Base-by-base conservation (phyloP, 306 rosid genomes). In the Pachyrhizus erosus region DNA sequence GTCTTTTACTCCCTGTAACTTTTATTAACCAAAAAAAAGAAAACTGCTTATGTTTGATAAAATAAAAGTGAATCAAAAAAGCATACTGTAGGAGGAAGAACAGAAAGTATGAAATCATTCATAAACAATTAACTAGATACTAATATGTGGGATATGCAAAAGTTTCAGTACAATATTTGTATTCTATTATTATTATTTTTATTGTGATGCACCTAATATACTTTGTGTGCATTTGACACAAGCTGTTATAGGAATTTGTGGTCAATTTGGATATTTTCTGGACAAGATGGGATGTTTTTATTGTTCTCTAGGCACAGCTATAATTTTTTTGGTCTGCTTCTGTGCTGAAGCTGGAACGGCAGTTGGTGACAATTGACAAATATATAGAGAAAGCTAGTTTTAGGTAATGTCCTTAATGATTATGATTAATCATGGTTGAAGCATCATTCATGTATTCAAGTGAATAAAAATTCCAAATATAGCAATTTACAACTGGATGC, bases 391-490 rank as follows among this genome's bases (percentile, higher is more conserved):
- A 67, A 14, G 69, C 3, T 31, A 17, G 9, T 37, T 23, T 31
- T 9, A 14, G 20, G 76, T 51, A 21, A 23, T 60, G 20, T 78
- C 51, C 27, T 18, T 67, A 78, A 37, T 20, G 45, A 57, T 40
- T 55, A 26, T 80, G 54, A 70, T 55, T 57, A 64, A 29, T 45
- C 39, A 20, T 15, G 11, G 29, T 60, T 71, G 62, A 57, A 42
- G 51, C 23, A 15, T 27, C 48, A 76, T 24, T 58, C 58, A 42
- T 60, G 60, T 27, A 26, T 76, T 76, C 60, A 77, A 62, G 81
- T 62, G 26, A 57, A 11, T 43, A 17, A 34, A 79, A 33, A 12
- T 7, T 24, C 43, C 46, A 51, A 54, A 69, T 52, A 29, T 6
- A 70, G 70, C 71, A 57, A 70, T n/a, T 70, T 80, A 5, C 6